These are phyloP conservation scores for Magnaporthales sp. DNA, from an alignment of 2,329 filamentous ascomycete genomes.

Conservation along the genomic window DNA sequence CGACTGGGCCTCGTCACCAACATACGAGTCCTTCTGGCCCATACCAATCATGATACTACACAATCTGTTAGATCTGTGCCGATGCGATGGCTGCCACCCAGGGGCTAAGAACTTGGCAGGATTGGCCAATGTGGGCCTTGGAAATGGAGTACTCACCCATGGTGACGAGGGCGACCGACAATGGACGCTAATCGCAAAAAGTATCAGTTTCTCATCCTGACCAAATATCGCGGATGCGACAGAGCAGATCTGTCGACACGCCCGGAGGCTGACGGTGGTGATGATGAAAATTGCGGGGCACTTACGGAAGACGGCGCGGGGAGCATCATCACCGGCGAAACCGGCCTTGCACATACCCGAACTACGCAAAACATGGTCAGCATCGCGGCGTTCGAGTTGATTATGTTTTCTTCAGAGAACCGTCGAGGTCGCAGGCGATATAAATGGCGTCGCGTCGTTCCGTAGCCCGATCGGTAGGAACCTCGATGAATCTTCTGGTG, in stretches of 20 bases:
- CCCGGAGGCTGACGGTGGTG: neutral
- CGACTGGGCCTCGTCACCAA: conserved; percentile 99
- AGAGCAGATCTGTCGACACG: neutral
- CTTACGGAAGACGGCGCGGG: conserved; percentile 99
- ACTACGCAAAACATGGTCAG: conserved; percentile 49
- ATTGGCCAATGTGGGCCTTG: neutral
- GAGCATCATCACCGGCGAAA: conserved; percentile 99
- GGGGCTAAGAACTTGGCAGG: neutral
- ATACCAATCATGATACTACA: conserved; percentile 99
- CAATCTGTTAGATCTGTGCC: neutral
- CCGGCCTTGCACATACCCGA: conserved; percentile 99
- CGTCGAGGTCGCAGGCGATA: neutral
- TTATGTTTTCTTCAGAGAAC: neutral
- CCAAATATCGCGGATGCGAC: neutral
- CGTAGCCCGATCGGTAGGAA: neutral
- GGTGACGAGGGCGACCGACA: conserved; percentile 98
- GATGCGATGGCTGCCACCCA: neutral
- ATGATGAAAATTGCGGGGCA: conserved; percentile 24
- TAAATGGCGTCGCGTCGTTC: neutral
- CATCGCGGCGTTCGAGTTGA: conserved; percentile 16
- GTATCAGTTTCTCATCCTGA: conserved; percentile 12
- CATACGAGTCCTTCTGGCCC: conserved; percentile 99
- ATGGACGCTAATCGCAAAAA: conserved; percentile 67
- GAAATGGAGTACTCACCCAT: conserved; percentile 69
- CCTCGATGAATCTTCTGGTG: neutral